Base-by-base conservation (phyloP, 108 stramenopile genomes). In the Licmophora abbreviata region DNA sequence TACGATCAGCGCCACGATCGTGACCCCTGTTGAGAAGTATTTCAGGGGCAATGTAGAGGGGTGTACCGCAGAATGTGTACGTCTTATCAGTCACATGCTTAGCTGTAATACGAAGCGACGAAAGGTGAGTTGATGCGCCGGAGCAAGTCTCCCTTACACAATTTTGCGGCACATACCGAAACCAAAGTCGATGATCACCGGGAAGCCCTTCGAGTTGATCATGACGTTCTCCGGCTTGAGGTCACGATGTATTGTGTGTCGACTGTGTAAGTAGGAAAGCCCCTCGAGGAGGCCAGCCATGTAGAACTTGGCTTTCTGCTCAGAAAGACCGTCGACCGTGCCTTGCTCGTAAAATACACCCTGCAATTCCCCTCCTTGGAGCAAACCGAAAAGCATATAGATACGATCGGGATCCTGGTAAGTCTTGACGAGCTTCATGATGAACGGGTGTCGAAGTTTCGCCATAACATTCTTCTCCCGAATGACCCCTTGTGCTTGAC, bases 61-160 rank as follows among this genome's bases (percentile, higher is more conserved):
- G 95, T 6, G 97, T 96, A 17, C 97, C 97, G 60, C 97, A 98
- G 20, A 98, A 78, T 0, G 97, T 98, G 71, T 85, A 95, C 7
- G 93, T 94, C 75, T 88, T 93, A 52, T 68, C 73, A 8, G 45
- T 47, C 26, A 83, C 81, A 23, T 82, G 85, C 27, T 72, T 61
- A 63, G 61, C 67, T 62, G 54, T 40, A 9, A n/a, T 4, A 5
- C 20, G 2, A 40, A 40, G 3, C 20, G 38, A 40, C 3, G 5
- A 5, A 40, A 5, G 38, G 38, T 40, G 15, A 40, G 38, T 18
- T 4, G 2, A 40, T 5, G 18, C 20, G 38, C 5, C 38, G 20
- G 38, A 20, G 1, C 20, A 4, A 40, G 5, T 12, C 2, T 4
- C 15, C 38, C 2, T 18, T 4, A 20, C 20, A 2, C 15, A 40